A percentile compares a stretch with the other conserved stretches of the same genome.
phyloP scores from a whole-genome alignment of 495 filamentous ascomycete species.

The Aspergillus asperescens region DNA sequence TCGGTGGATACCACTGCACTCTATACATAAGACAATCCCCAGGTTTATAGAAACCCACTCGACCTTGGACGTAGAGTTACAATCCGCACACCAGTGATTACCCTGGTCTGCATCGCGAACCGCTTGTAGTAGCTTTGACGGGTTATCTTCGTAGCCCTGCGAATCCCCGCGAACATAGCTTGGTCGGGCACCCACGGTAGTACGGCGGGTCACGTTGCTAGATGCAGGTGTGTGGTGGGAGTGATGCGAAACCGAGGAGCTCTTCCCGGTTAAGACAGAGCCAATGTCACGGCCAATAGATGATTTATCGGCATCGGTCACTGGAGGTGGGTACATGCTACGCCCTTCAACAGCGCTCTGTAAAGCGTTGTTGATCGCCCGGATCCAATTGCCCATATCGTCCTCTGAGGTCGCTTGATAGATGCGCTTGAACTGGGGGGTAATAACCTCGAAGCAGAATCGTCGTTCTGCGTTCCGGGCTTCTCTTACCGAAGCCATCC shows the following conservation, averaged over 20 bases:
- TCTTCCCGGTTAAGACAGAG: slow-evolving; percentile 91
- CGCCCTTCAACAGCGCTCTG: slow-evolving; percentile 91
- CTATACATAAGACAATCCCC: slow-evolving; percentile 93
- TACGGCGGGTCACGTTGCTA: slow-evolving; percentile 66
- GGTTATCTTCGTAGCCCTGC: slow-evolving; percentile 71
- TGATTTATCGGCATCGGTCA: slow-evolving; percentile 41
- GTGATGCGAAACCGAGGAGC: slow-evolving; percentile 63
- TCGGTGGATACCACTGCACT: slow-evolving; percentile 96
- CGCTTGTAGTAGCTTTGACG: slow-evolving; percentile 75
- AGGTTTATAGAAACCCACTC: slow-evolving; percentile 99
- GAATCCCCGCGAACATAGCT: slow-evolving; percentile 60
- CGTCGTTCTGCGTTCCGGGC: slow-evolving; percentile 89
- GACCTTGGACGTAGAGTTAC: slow-evolving; percentile 81
- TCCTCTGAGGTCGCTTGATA: slow-evolving; percentile 98
- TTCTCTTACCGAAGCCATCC: slow-evolving; percentile 94
- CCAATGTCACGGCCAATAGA: slow-evolving; percentile 76
- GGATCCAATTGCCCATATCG: slow-evolving; percentile 96
- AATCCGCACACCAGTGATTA: slow-evolving; percentile 94
- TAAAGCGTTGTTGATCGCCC: slow-evolving; percentile 92
- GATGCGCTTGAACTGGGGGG: slow-evolving; percentile 90
- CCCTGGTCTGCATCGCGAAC: slow-evolving; percentile 88
- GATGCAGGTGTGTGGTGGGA: slow-evolving; percentile 48
- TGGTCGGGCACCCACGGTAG: slow-evolving; percentile 87
- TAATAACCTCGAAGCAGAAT: slow-evolving; percentile 98
- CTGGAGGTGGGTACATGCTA: slow-evolving; percentile 43